Evolutionary conservation across 75 land plant genomes (phyloP).

Genomic region (Selaginella tamariscina): DNA sequence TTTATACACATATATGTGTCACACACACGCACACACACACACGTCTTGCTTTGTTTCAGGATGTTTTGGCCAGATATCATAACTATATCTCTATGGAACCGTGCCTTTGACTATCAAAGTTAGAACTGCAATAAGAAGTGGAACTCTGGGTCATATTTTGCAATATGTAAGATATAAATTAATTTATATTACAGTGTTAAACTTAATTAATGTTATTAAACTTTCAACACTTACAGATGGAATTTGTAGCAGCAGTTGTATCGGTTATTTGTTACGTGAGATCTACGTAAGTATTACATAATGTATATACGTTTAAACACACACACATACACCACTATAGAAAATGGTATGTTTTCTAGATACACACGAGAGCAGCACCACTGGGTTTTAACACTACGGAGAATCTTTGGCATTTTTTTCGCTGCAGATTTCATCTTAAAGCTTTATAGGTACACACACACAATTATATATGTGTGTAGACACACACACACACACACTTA

Average conservation of each 20-base stretch:
- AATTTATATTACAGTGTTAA: not conserved
- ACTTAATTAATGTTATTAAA: not conserved
- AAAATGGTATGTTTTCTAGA: no score
- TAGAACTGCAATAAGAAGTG: slow-evolving; percentile 7
- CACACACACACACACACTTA: not conserved
- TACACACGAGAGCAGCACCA: not conserved
- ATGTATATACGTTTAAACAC: not conserved
- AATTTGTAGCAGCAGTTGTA: slow-evolving; percentile 11
- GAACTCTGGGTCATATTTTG: slow-evolving; percentile 4
- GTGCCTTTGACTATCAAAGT: not conserved
- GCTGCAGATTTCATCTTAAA: slow-evolving; percentile 1
- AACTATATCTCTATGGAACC: slow-evolving; percentile 1
- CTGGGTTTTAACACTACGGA: not conserved
- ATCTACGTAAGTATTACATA: not conserved
- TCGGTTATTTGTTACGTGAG: not conserved
- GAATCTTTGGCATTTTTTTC: not conserved
- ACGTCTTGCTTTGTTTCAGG: no score
- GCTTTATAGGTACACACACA: not conserved
- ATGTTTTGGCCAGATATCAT: slow-evolving; percentile 8
- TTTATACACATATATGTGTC: no score
- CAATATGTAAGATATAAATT: not conserved
- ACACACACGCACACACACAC: no score
- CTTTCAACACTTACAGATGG: not conserved
- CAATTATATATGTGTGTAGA: not conserved
- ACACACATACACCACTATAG: not conserved